Base-by-base conservation (phyloP, 805 yeast species). In the Sugiyamaella mastotermitis region DNA sequence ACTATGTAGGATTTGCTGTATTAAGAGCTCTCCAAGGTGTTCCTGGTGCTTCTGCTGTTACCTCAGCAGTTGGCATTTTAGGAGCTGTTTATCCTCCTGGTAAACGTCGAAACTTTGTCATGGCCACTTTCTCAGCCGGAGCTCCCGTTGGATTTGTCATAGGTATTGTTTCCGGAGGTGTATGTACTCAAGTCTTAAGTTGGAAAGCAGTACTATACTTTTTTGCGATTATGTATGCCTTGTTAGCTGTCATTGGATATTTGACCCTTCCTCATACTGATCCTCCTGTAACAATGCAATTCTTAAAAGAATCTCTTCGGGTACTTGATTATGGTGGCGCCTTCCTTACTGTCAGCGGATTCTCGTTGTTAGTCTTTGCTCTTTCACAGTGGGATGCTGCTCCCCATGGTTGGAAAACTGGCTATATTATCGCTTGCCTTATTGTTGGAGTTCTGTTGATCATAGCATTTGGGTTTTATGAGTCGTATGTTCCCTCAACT, bases 51-150 rank as follows among this genome's bases (percentile, higher is more conserved):
- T 66, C 71, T 33, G 61, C 64, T 3, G 64, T 69, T 1, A 72
- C 75, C 3, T 65, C 74, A 3, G 65, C 69, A 20, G 72, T 71
- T 4, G 75, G 74, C 1, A 57, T 69, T 32, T 43, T 70, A 1
- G 72, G 73, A 1, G 52, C 71, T 3, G 56, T 55, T 5, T 71
- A 71, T 42, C 50, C 49, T 22, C 62, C 67, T 20, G 63, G 71
- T 0, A 47, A 46, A 33, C 46, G 73, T 20, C 66, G 68, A 42
- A 68, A 69, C 46, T 45, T 60, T 45, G 71, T 53, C 8, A 53
- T 69, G 64, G 66, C 71, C 29, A 52, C 61, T 25, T 66, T 67
- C 44, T 51, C 65, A 5, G 64, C 65, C 1, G 74, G 75, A 4
- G 72, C 73, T 2, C 75, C 75, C 1, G 48, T 66, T 5, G 75